Conservation (phyloP, 805 yeast genomes). For the Candida patagonica region DNA sequence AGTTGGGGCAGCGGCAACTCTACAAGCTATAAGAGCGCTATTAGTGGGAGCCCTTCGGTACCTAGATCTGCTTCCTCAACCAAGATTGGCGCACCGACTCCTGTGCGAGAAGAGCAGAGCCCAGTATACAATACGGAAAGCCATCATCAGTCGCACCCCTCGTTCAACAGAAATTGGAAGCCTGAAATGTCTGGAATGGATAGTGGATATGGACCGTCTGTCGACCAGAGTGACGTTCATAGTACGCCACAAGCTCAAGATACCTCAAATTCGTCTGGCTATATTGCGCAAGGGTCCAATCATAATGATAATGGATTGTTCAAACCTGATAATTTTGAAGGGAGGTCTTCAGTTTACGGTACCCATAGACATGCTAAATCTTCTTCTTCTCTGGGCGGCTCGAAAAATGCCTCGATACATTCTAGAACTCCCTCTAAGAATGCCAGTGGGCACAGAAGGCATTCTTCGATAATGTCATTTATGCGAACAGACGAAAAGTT, state of each 20-base stretch:
- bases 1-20: no score
- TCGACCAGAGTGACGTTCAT: background rate
- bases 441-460: slow-evolving; percentile 15
- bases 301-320: background rate
- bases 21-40: background rate
- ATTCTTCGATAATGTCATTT: slow-evolving; percentile 17
- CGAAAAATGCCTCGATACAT: background rate
- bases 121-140: no score
- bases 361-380: background rate
- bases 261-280: background rate
- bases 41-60: background rate
- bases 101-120: no score
- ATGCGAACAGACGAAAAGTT: slow-evolving; percentile 4
- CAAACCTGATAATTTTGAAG: background rate
- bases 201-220: background rate
- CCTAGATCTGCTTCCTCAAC: background rate
- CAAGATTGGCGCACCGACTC: no score
- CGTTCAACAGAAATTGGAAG: slow-evolving; percentile 18
- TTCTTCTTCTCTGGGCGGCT: background rate
- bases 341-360: background rate
- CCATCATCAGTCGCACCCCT: no score
- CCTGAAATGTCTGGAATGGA: slow-evolving; percentile 6
- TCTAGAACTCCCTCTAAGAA: slow-evolving; percentile 2
- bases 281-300: background rate
- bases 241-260: no score